phyloP scores from a whole-genome alignment of 139 green algal genomes.

The Chlamydomonas sp. region DNA sequence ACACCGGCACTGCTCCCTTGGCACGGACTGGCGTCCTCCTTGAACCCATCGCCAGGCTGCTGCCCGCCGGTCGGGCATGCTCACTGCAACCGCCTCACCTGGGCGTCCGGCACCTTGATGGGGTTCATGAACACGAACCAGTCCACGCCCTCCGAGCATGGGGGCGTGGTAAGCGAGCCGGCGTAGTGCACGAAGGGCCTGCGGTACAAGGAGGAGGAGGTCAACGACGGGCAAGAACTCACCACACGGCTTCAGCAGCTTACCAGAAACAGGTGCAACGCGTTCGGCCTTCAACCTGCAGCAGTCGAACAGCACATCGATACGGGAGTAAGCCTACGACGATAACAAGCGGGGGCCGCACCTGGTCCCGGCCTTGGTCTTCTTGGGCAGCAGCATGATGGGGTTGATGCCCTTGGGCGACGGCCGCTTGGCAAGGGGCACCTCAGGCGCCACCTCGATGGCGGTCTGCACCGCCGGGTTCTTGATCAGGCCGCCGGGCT shows the following conservation, averaged over 20 bases:
- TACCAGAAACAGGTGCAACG: not conserved
- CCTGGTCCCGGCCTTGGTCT: constrained; percentile 21
- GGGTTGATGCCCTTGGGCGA: constrained; percentile 52
- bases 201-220: not conserved
- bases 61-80: too few species aligned
- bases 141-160: constrained; percentile 83
- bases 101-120: constrained; percentile 56
- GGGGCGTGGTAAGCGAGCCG: constrained; percentile 89
- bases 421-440: constrained; percentile 17
- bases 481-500: constrained; percentile 39
- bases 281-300: not conserved
- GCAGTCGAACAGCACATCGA: not conserved
- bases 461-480: constrained; percentile 57
- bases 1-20: too few species aligned
- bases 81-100: constrained; percentile 45
- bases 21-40: too few species aligned
- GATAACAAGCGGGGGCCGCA: not conserved
- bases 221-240: not conserved
- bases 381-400: constrained; percentile 64
- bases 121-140: constrained; percentile 81
- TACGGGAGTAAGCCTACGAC: too few species aligned
- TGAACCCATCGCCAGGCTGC: too few species aligned
- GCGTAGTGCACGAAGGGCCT: constrained; percentile 76
- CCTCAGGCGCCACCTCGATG: constrained; percentile 45
- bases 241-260: not conserved